Evolutionary conservation across 192 early-diverging fungal species (phyloP), one percentile per base, ranked within the genome.

Genomic region (Linnemannia exigua): DNA sequence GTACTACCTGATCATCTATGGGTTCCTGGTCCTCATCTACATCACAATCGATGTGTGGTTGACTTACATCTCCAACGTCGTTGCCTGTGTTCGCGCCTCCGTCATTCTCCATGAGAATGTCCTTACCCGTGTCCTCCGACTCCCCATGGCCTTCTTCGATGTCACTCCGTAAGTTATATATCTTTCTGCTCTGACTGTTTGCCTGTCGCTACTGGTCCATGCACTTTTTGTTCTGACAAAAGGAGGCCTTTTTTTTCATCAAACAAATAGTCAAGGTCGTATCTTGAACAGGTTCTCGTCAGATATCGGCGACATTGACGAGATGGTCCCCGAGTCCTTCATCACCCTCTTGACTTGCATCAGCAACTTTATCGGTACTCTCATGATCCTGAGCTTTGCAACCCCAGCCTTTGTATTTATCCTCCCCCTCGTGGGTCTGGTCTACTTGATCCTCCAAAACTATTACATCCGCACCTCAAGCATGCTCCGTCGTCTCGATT

Each of bases 261-360:
- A 3, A 36, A 46, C 22, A 66, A n/a, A 50, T 74, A 84, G 82
- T 52, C 72, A 75, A 63, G 82, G 82, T 28, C 77, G 88, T 7
- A 89, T 95, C 22, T 44, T 96, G 79, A 99, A 98, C 87, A 82
- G 98, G 69, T 97, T 97, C 77, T 95, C 95, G 17, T 93, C 94
- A 36, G 96, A 99, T 89, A 93, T 98, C 86, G 92, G 91, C 22
- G 90, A 90, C 5, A 87, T 98, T 79, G 97, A 98, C 81, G 92
- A 92, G 38, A 61, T 41, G 1, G 74, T 93, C 16, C 89, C 91
- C 50, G 87, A 91, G 25, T 88, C 88, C 37, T 89, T 91, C 37
- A 69, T 80, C 15, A 44, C 87, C 19, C 74, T 88, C 7, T 90
- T 87, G 76, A 70, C 87, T 54, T 87, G 84, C 61, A 87, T 95